A percentile compares a stretch with the other conserved stretches of the same genome.
Conservation (phyloP, 2,329 filamentous ascomycete species). For the Pyricularia pennisetigena region DNA sequence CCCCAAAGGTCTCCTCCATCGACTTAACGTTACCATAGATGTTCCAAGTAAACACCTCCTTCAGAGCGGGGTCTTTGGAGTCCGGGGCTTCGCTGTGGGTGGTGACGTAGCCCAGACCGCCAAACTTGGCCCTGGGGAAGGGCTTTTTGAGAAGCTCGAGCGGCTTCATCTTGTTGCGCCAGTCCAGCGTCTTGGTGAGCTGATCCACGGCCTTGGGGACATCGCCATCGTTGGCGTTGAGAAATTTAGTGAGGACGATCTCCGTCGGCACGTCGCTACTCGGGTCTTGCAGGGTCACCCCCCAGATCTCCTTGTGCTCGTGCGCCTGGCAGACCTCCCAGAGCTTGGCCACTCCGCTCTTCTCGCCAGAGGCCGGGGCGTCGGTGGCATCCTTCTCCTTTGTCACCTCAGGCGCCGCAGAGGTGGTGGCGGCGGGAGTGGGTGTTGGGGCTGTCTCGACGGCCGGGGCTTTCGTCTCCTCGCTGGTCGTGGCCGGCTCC, state of each 20-base stretch:
- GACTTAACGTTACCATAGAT: constrained; percentile 84
- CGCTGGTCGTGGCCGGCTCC: neutral
- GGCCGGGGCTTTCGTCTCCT: neutral
- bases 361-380: neutral
- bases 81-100: constrained; percentile 46
- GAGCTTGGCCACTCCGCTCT: constrained; percentile 12
- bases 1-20: constrained; percentile 69
- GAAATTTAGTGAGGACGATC: constrained; percentile 84
- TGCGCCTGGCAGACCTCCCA: constrained; percentile 14
- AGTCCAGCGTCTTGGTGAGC: constrained; percentile 68
- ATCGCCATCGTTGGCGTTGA: constrained; percentile 79
- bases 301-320: constrained; percentile 75
- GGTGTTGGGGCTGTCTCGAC: neutral
- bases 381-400: constrained; percentile 3
- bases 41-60: constrained; percentile 79
- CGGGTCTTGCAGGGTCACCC: constrained; percentile 53
- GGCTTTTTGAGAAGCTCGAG: constrained; percentile 51
- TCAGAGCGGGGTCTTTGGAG: constrained; percentile 23
- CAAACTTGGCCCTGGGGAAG: constrained; percentile 63
- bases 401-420: neutral
- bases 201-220: constrained; percentile 66
- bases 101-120: constrained; percentile 71
- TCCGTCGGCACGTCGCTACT: constrained; percentile 59
- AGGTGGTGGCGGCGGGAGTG: neutral
- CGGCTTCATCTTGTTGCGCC: constrained; percentile 71